Evolutionary conservation across 306 rosid species (phyloP).

Genomic region (Lathyrus tuberosus): DNA sequence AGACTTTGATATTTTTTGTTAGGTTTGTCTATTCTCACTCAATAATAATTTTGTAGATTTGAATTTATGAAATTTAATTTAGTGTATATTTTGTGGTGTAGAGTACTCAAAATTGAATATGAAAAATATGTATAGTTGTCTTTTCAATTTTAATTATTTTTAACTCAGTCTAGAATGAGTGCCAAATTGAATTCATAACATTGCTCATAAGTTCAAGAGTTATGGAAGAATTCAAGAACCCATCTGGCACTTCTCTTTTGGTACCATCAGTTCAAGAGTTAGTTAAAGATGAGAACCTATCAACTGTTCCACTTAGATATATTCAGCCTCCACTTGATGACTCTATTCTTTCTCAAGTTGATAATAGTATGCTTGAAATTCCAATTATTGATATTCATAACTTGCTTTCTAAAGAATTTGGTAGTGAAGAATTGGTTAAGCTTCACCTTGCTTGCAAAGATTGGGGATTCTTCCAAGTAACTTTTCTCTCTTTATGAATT

Average conservation of each 20-base stretch:
- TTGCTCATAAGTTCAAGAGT: no score
- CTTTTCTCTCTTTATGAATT: not conserved
- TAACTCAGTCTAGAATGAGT: no score
- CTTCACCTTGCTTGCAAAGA: constrained; percentile 47
- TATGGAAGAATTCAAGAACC: constrained; percentile 36
- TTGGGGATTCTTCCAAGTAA: constrained; percentile 54
- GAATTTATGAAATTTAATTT: no score
- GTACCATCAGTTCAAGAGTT: constrained; percentile 52
- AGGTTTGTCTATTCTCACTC: no score
- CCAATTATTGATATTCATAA: constrained; percentile 44
- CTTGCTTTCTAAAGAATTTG: constrained; percentile 26
- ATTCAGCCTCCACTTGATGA: constrained; percentile 30
- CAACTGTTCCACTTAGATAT: constrained; percentile 42
- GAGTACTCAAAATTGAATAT: no score
- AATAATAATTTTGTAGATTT: no score
- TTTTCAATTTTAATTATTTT: no score
- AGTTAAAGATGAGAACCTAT: constrained; percentile 2
- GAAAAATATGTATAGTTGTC: no score
- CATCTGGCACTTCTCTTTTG: constrained; percentile 35
- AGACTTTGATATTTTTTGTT: no score
- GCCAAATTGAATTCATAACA: no score
- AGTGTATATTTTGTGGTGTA: no score
- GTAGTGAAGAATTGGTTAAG: constrained; percentile 39
- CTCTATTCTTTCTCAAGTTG: not conserved
- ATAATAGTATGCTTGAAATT: not conserved